These are phyloP conservation scores for Termitomyces sp. DNA, from an alignment of 768 basidiomycete species.

Conservation along the genomic window DNA sequence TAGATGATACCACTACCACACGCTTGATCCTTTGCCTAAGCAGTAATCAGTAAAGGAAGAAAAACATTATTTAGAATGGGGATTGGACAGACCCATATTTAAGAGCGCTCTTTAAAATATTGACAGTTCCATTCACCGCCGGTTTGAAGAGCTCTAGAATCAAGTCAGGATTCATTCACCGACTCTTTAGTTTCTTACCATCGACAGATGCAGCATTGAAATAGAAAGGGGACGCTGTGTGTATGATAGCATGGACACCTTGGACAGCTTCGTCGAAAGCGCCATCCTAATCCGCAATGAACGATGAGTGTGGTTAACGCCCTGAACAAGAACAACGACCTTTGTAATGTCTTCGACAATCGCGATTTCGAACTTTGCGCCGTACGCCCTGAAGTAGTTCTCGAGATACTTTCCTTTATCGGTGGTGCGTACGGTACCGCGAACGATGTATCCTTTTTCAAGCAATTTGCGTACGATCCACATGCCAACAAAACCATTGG, in stretches of 20 bases:
- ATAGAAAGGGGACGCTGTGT: slow-evolving; percentile 57
- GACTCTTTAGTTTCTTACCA: slow-evolving; percentile 3
- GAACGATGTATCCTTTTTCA: slow-evolving; percentile 22
- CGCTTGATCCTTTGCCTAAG: slow-evolving; percentile 37
- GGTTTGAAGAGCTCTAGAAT: slow-evolving; percentile 56
- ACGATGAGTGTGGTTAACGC: not conserved
- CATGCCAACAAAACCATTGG: slow-evolving; percentile 23
- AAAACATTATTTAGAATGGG: too few species aligned
- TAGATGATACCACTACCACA: slow-evolving; percentile 56
- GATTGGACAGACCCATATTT: slow-evolving; percentile 41
- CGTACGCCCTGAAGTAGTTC: slow-evolving; percentile 16
- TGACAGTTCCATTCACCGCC: slow-evolving; percentile 65
- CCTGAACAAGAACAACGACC: not conserved
- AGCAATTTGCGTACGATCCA: slow-evolving; percentile 23
- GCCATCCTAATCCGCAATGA: slow-evolving; percentile 28
- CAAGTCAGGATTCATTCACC: not conserved
- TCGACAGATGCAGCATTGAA: slow-evolving; percentile 33
- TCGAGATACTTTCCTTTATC: slow-evolving; percentile 19
- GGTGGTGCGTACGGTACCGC: slow-evolving; percentile 20
- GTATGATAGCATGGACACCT: slow-evolving; percentile 58
- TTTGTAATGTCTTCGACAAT: slow-evolving; percentile 20
- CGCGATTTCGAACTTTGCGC: slow-evolving; percentile 19
- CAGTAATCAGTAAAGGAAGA: not conserved
- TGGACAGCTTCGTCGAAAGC: slow-evolving; percentile 70
- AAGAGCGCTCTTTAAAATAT: slow-evolving; percentile 52